phyloP scores from a whole-genome alignment of 2,329 filamentous ascomycete genomes.

The Ceratocystis albifundus region DNA sequence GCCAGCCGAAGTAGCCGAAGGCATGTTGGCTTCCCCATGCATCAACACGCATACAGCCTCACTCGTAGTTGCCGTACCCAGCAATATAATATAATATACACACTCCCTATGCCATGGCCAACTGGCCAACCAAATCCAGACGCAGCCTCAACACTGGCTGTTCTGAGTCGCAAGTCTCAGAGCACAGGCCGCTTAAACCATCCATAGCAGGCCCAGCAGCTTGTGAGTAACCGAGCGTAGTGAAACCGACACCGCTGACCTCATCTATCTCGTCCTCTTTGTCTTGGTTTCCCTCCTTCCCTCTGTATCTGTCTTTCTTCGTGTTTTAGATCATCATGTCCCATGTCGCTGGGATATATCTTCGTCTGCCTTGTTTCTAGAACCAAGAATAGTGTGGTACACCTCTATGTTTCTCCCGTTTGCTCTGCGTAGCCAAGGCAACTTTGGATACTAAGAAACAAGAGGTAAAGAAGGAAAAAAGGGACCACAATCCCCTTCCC shows the following conservation, averaged over 20 bases:
- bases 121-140: not conserved
- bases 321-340: slow-evolving; percentile 3
- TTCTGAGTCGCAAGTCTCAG: not conserved
- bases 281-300: not conserved
- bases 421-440: not conserved
- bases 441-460: not conserved
- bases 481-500: not conserved
- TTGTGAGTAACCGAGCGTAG: not conserved
- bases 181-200: not conserved
- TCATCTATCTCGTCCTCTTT: not conserved
- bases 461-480: not conserved
- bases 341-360: not conserved
- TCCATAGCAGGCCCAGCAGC: not conserved
- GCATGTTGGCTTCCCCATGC: not conserved
- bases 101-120: not conserved
- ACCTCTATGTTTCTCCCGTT: not conserved
- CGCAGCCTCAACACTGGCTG: not conserved
- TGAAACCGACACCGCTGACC: not conserved
- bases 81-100: not conserved
- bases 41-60: not conserved
- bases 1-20: not conserved
- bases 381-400: not conserved
- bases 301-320: not conserved
- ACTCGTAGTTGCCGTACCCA: not conserved
- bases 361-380: not conserved